These are phyloP conservation scores for Aspergillus indologenus DNA, from an alignment of 495 filamentous ascomycete genomes.

Conservation along the genomic window DNA sequence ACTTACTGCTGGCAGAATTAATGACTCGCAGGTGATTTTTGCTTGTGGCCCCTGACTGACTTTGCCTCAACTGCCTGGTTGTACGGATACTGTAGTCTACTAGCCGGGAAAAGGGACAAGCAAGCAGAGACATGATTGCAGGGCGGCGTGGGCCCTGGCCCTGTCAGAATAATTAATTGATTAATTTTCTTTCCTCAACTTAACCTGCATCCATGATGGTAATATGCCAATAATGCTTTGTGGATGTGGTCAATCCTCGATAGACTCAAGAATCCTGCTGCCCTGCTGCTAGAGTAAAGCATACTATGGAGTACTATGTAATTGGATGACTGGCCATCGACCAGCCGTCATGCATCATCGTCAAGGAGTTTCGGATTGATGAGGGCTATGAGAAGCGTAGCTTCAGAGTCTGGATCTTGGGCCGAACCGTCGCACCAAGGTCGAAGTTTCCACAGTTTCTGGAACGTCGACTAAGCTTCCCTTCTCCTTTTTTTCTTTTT, in stretches of 20 bases:
- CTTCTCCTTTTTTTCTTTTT: constrained; percentile 3
- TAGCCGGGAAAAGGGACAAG: neutral
- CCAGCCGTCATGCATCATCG: constrained; percentile 11
- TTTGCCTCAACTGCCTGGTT: neutral
- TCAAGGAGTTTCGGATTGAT: constrained; percentile 23
- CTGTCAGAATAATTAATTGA: constrained; percentile 11
- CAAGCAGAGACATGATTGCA: constrained; percentile 11
- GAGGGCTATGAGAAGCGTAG: constrained; percentile 14
- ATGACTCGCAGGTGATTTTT: constrained; percentile 16
- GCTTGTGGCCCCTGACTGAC: constrained; percentile 6
- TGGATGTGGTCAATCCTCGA: too few relatives aligned
- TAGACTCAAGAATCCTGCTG: constrained; percentile 3
- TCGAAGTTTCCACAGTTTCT: constrained; percentile 24
- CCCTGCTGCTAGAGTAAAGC: too few relatives aligned
- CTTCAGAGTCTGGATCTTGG: constrained; percentile 24
- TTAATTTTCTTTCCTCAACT: constrained; percentile 1
- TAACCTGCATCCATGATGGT: neutral
- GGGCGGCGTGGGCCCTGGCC: constrained; percentile 10
- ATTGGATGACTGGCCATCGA: constrained; percentile 6
- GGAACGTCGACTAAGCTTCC: constrained; percentile 17
- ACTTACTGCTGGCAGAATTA: constrained; percentile 6
- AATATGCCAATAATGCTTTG: neutral
- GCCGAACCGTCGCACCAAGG: constrained; percentile 21
- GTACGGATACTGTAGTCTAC: too few relatives aligned
- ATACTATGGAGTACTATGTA: neutral